Base-by-base conservation (phyloP, 2,329 filamentous ascomycete genomes). In the Rhexocercosporidium sp. region DNA sequence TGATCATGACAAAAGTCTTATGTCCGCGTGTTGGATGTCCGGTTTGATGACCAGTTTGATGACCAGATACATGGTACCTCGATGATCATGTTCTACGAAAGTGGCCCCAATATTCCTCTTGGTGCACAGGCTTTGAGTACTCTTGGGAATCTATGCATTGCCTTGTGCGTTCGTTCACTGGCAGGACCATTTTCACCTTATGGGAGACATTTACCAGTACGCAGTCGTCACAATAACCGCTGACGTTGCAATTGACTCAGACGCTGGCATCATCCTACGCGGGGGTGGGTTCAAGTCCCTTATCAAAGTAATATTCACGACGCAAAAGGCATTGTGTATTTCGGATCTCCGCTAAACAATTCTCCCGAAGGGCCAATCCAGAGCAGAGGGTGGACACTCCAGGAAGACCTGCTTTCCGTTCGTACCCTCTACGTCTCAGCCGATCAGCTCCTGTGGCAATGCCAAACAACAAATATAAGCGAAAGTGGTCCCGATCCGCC, bases 381-480 rank as follows among this genome's bases (percentile, higher is more conserved):
- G 51, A 59, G 9, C 22, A 31, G 59, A 29, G 64, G 49, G 18
- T 66, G 64, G 64, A 39, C 46, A 2, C 49, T 66, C 22, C 64
- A 66, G 39, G 64, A 66, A 46, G 47, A 46, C 16, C 34, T 57
- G 2, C 64, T 66, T 16, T 66, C 64, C 5, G 22, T 25, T 22
- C 59, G 59, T 14, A 47, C 18, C 18, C 16, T 66, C 11, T 34
- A 53, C 11, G 62, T 47, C 22, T 20, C 31, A 8, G 18, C 7
- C 14, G 31, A 34, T 18, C 57, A 59, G 11, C 31, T 66, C 18
- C 27, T 56, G 4, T 66, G 59, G 64, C 31, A 61, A n/a, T 66
- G 64, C 29, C 47, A 47, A 20, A 62, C 57, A 27, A 20, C 3
- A 9, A 34, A 11, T 3, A 20, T 11, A 16, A 61, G 16, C 31